Percentiles rank a stretch among this genome's conserved stretches.
These are phyloP conservation scores for Ceratobasidium sp. DNA, from an alignment of 1,284 basidiomycete species.

Conservation along the genomic window DNA sequence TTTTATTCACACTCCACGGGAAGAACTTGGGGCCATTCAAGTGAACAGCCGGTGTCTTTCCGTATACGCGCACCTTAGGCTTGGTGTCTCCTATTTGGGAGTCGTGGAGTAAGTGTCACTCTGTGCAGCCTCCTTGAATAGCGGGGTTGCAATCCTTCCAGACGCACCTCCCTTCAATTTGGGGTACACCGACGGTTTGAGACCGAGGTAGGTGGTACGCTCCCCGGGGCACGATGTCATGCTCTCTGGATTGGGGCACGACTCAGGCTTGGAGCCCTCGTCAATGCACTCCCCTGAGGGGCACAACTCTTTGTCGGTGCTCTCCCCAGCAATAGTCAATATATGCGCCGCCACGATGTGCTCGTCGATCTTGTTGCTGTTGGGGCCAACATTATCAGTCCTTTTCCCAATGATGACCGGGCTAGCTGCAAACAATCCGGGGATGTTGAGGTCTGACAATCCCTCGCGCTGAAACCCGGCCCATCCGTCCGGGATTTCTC, in stretches of 20 bases:
- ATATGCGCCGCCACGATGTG: neutral
- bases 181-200: neutral
- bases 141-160: neutral
- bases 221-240: neutral
- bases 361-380: neutral
- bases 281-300: neutral
- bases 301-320: conserved; percentile 3
- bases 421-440: neutral
- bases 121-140: neutral
- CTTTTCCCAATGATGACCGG: neutral
- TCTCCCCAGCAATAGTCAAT: neutral
- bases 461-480: neutral
- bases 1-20: no score
- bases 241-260: neutral
- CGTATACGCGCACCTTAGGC: neutral
- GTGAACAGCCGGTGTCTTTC: neutral
- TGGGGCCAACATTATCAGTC: no score
- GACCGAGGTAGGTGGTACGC: neutral
- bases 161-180: neutral
- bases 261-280: neutral
- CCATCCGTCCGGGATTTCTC: neutral
- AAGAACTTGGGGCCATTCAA: neutral
- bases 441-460: neutral
- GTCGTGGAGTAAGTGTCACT: neutral
- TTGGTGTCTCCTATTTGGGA: neutral